These are phyloP conservation scores for Alternaria panax DNA, from an alignment of 2,329 filamentous ascomycete species.

Conservation along the genomic window DNA sequence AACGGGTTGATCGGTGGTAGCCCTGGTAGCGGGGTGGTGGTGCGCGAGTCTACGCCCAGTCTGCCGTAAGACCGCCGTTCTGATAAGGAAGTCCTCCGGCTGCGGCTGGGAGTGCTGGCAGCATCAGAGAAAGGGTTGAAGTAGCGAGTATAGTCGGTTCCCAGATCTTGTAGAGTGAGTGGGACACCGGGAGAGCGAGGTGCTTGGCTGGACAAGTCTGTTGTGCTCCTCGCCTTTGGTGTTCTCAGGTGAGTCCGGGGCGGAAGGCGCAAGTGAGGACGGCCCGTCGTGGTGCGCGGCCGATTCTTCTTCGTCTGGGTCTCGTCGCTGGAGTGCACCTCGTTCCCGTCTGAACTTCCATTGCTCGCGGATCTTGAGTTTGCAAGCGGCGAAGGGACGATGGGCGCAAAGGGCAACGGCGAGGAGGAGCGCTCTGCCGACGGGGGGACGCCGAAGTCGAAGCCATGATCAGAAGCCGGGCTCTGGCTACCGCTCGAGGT, in stretches of 20 bases:
- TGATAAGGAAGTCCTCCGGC: conserved; percentile 29
- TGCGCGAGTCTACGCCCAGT: conserved; percentile 16
- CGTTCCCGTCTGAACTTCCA: conserved; percentile 1
- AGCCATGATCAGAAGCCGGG: conserved; percentile 10
- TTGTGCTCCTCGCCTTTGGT: conserved; percentile 24
- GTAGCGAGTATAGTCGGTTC: conserved; percentile 48
- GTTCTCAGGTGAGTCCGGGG: conserved; percentile 22
- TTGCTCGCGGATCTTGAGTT: conserved; percentile 9
- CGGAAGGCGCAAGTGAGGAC: conserved; percentile 15
- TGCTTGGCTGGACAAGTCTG: conserved; percentile 23
- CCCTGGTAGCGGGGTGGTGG: conserved; percentile 24
- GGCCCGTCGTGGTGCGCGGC: conserved; percentile 5
- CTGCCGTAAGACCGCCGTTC: conserved; percentile 18
- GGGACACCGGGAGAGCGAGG: conserved; percentile 25
- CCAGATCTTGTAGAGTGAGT: conserved; percentile 41
- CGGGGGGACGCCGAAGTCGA: conserved; percentile 16
- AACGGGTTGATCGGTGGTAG: conserved; percentile 32
- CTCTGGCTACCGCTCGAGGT: conserved; percentile 8
- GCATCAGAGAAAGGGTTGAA: conserved; percentile 44
- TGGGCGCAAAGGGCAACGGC: conserved; percentile 16
- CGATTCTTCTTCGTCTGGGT: conserved; percentile 7
- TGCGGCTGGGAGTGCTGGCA: conserved; percentile 30
- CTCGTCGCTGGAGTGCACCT: conserved; percentile 16
- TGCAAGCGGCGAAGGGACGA: conserved; percentile 18
- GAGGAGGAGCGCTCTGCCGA: conserved; percentile 7